Base-by-base conservation (phyloP, 345 rosid genomes). In the Alliaria petiolata region DNA sequence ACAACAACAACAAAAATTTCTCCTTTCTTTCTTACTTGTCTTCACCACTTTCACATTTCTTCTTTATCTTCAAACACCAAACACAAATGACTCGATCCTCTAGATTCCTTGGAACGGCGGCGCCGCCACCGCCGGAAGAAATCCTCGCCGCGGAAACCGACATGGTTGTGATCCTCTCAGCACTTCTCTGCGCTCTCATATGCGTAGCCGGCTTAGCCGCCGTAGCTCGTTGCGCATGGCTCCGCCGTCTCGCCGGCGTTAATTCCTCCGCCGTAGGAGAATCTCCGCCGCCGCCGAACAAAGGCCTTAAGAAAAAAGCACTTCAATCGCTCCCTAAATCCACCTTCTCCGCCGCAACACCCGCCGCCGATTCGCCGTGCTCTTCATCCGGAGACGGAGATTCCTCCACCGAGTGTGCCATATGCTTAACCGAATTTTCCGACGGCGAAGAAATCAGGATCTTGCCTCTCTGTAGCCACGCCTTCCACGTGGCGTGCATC, bases 301-400 rank as follows among this genome's bases (percentile, higher is more conserved):
- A 79, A 90, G 97, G 95, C 3, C 73, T 91, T 25, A 91, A 86
- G 81, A 89, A 85, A 83, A 89, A 89, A 76, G 79, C 74, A 7
- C 83, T 91, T 11, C 75, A 74, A 15, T 69, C 87, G 7, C 87
- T 91, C 44, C 97, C 97, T 26, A 86, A 76, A 44, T 40, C 85
- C 70, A 85, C 85, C 8, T 89, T 80, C 84, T 55, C 80, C 69
- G 36, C 69, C 2, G 8, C 20, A 43, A 28, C n/a, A n/a, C n/a
- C 72, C 15, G 11, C 67, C 6, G 53, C 15, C 4, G 45, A 42
- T 10, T 25, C 67, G 5, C 74, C 74, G 34, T 16, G 64, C n/a
- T 53, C 70, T 0, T 16, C 49, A 16, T 9, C 19, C 46, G 79
- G 64, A 25, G 69, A 43, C 2, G 69, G 74, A 42, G 74, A 43